Evolutionary conservation across 2,329 filamentous ascomycete genomes (phyloP).

Genomic region (Eutypella sp.): DNA sequence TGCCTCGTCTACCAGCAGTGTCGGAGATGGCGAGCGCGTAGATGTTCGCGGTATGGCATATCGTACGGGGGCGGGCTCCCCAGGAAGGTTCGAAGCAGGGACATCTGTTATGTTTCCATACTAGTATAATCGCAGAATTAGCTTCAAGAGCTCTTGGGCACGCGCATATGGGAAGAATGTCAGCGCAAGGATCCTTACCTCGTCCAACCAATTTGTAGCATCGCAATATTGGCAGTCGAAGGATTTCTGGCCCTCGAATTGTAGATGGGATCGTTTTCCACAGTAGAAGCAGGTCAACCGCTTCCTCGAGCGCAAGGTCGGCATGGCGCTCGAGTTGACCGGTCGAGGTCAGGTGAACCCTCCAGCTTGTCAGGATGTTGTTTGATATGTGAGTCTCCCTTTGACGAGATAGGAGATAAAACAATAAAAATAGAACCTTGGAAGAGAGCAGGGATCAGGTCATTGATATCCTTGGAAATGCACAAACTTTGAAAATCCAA

Average conservation of each 20-base stretch:
- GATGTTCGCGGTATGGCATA: conserved; percentile 43
- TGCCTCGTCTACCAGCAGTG: conserved; percentile 28
- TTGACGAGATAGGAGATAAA: too few relatives aligned
- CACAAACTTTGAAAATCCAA: too few relatives aligned
- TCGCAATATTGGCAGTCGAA: conserved; percentile 78
- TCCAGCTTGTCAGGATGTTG: too few relatives aligned
- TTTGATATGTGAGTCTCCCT: too few relatives aligned
- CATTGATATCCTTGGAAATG: neutral
- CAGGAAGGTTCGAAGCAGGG: conserved; percentile 56
- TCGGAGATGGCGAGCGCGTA: conserved; percentile 21
- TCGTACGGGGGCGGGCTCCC: conserved; percentile 35
- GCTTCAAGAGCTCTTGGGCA: conserved; percentile 13
- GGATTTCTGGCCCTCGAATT: conserved; percentile 53
- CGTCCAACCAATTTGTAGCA: conserved; percentile 82
- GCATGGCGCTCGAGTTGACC: conserved; percentile 10
- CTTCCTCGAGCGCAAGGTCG: conserved; percentile 24
- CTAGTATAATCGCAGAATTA: conserved; percentile 43
- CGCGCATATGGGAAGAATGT: conserved; percentile 4
- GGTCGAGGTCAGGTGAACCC: too few relatives aligned
- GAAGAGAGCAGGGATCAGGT: neutral
- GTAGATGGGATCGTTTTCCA: conserved; percentile 59
- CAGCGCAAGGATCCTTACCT: conserved; percentile 47
- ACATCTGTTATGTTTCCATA: conserved; percentile 88
- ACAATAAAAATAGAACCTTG: too few relatives aligned
- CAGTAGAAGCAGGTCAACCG: conserved; percentile 77